These are phyloP conservation scores for Globisporangium paroecandrum DNA, from an alignment of 352 stramenopile genomes.

Conservation along the genomic window DNA sequence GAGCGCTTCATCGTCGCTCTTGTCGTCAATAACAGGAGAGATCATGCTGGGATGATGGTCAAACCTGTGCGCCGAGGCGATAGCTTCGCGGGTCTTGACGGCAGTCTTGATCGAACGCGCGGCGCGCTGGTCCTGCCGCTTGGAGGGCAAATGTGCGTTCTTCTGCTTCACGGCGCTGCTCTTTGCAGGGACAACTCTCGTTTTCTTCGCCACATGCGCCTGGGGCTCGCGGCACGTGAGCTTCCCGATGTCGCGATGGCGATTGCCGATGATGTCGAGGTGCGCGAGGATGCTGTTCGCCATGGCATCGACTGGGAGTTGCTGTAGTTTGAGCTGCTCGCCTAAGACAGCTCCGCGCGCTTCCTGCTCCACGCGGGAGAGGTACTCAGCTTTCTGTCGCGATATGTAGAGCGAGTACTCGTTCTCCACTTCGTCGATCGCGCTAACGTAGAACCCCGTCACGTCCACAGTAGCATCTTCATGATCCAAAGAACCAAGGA, in stretches of 20 bases:
- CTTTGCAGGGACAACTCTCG: slow-evolving; percentile 26
- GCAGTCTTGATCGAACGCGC: slow-evolving; percentile 44
- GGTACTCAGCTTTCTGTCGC: slow-evolving; percentile 38
- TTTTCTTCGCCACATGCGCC: slow-evolving; percentile 36
- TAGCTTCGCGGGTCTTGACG: slow-evolving; percentile 39
- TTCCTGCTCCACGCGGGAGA: slow-evolving; percentile 29
- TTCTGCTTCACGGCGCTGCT: slow-evolving; percentile 28
- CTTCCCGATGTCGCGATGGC: slow-evolving; percentile 57
- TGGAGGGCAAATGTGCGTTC: slow-evolving; percentile 34
- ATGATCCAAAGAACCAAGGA: neutral
- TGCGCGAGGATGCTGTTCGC: slow-evolving; percentile 47
- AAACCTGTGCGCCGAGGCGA: slow-evolving; percentile 27
- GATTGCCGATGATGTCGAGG: slow-evolving; percentile 67
- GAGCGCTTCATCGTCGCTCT: slow-evolving; percentile 16
- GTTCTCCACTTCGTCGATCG: slow-evolving; percentile 66
- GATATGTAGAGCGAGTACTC: slow-evolving; percentile 60
- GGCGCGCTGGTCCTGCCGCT: slow-evolving; percentile 52
- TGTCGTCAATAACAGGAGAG: neutral
- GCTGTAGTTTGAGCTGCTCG: neutral
- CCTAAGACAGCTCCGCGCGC: neutral
- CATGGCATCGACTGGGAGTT: slow-evolving; percentile 28
- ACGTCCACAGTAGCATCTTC: neutral
- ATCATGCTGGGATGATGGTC: neutral
- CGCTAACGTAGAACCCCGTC: slow-evolving; percentile 42
- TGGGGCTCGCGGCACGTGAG: slow-evolving; percentile 52